Base-by-base conservation (phyloP, 2,329 filamentous ascomycete genomes). In the Iodosphaeria phyllophila region DNA sequence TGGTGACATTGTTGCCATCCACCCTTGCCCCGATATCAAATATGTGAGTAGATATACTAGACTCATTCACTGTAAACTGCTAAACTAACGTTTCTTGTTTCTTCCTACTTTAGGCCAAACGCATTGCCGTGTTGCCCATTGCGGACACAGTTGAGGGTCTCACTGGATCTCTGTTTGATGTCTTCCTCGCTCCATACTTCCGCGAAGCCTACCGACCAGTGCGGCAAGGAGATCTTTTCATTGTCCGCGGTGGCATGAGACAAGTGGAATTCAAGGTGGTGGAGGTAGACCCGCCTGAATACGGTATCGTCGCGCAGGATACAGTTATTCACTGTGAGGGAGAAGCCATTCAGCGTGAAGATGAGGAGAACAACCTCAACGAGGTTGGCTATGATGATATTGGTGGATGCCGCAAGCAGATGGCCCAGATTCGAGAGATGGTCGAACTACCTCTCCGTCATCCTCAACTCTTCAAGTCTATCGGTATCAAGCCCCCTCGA, bases 261-360 rank as follows among this genome's bases (percentile, higher is more conserved):
- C 86, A 93, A 55, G 89, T 98, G 18, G 89, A 98, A 50, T 98
- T 98, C 64, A 98, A 98, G 66, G 86, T 98, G 20, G 86, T 98
- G 23, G 89, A 98, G 58, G 84, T 98, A 24, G 89, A 98, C 43
- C 84, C 89, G 23, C 89, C 89, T 38, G 89, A 98, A 63, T 95
- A 91, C 46, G 91, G 91, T 41, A 98, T 98, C 36, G 89, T 98
- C 30, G 89, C 89, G 32, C 89, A 98, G 56, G 89, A 98, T 47
- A 98, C 89, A 11, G 79, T 98, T 40, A 95, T 98, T 41, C 89
- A 98, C 61, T 95, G 89, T 56, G 89, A 98, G 55, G 89, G 89
- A 35, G 84, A 92, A 51, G 76, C 48, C 11, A 93, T 98, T 42
- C 83, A 95, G 60, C 84, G 89, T 41, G 89, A 98, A 42, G 89